Percentiles rank a stretch among this genome's conserved stretches.
Evolutionary conservation across 163 green algal species (phyloP).

Genomic region (Trebouxia gelatinosa): DNA sequence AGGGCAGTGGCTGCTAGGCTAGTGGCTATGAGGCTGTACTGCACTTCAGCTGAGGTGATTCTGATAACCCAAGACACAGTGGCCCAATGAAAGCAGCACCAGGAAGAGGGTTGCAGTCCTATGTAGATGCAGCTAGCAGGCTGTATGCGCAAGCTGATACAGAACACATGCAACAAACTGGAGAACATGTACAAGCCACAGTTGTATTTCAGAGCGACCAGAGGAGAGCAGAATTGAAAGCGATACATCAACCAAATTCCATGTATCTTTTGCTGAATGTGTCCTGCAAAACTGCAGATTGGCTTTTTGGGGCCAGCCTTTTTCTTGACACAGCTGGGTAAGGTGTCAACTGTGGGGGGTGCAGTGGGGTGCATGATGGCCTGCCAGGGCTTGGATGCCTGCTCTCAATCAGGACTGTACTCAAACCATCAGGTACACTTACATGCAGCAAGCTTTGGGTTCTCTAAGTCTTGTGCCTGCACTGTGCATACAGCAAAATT

Average conservation of each 20-base stretch:
- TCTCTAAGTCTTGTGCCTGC: not conserved
- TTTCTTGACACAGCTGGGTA: conserved; percentile 85
- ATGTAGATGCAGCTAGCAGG: not conserved
- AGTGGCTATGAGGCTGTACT: not conserved
- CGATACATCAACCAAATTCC: too few species aligned
- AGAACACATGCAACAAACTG: too few species aligned
- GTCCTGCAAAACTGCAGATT: conserved; percentile 74
- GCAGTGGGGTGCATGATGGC: conserved; percentile 69
- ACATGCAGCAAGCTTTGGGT: too few species aligned
- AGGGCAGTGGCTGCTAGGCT: not conserved
- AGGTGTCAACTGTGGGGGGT: conserved; percentile 51
- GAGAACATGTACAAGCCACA: too few species aligned
- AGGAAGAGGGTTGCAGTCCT: not conserved
- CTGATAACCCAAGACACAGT: not conserved
- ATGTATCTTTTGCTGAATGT: not conserved
- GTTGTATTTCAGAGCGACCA: too few species aligned
- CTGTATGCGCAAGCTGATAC: too few species aligned
- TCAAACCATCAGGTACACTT: conserved; percentile 88
- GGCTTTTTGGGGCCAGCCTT: conserved; percentile 95
- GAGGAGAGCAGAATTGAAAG: too few species aligned
- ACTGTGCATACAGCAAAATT: too few species aligned
- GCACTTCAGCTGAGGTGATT: not conserved
- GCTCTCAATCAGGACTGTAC: conserved; percentile 94
- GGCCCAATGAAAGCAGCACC: not conserved
- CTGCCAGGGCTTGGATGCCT: conserved; percentile 86